Base-by-base conservation (phyloP, 2,329 filamentous ascomycete genomes). In the Didymella segeticola region DNA sequence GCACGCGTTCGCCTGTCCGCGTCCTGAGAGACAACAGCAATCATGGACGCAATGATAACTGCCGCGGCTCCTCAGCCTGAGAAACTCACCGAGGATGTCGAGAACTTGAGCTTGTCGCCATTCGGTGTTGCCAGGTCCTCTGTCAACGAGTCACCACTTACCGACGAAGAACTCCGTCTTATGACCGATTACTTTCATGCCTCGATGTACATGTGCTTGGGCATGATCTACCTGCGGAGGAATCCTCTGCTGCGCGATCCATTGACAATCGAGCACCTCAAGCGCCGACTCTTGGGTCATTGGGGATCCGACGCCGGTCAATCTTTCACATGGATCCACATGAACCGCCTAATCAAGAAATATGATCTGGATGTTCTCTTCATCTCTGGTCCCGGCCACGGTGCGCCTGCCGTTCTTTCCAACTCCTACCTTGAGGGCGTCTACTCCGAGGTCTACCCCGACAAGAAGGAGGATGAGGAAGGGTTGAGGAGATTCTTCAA, bases 221-320 rank as follows among this genome's bases (percentile, higher is more conserved):
- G 89, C 57, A 92, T 93, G 89, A 88, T 93, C 64, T 92, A 91
- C 68, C 83, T 93, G 53, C 84, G 83, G 61, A 81, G 88, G 31
- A 93, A 93, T 60, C 87, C 89, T 12, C 81, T 93, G 11, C 83
- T 93, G 36, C 82, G 82, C 55, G 84, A 91, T 62, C 87, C 88
- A 1, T 80, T 91, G 60, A 84, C 84, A 62, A 77, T 83, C 26
- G 85, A 90, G 47, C 87, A 92, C 68, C 79, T 92, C 77, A 93
- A 93, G 77, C 80, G 83, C 54, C 85, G 89, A 60, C 79, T 92
- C 8, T 79, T 93, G 2, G 89, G 89, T 31, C 89, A 93, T 70
- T 93, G 90, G 81, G 89, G 89, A 47, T 90, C 88, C 2, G 89
- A 89, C 43, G 86, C 89, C n/a, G 89, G 89, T 12, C 89, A 92